Conservation (phyloP, 2,329 filamentous ascomycete species). For the Colletotrichum salicis region DNA sequence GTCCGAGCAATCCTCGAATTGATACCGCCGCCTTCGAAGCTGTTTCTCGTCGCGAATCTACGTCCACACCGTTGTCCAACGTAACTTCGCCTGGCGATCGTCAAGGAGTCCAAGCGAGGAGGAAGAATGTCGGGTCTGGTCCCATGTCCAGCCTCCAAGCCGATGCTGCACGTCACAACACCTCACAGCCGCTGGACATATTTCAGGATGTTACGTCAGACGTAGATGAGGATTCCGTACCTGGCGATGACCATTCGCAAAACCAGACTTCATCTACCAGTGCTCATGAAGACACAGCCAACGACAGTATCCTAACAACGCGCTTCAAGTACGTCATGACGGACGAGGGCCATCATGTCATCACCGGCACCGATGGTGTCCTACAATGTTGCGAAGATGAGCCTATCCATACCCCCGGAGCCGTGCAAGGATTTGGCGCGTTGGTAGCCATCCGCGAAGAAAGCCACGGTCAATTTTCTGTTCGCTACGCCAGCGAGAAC, state of each 20-base stretch:
- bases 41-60: constrained; percentile 14
- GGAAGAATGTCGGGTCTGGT: constrained; percentile 49
- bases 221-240: constrained; percentile 38
- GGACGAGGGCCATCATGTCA: constrained; percentile 81
- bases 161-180: constrained; percentile 54
- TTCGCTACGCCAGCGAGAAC: constrained; percentile 85
- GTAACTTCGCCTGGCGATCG: constrained; percentile 38
- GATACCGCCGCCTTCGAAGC: constrained; percentile 44
- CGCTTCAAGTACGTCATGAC: constrained; percentile 84
- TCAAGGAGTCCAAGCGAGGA: constrained; percentile 38
- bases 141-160: constrained; percentile 58
- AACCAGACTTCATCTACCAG: background rate
- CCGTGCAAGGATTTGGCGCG: constrained; percentile 82
- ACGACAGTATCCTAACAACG: constrained; percentile 64
- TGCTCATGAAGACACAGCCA: background rate
- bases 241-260: constrained; percentile 11
- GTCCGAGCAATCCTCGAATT: constrained; percentile 43
- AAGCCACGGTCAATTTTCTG: constrained; percentile 71
- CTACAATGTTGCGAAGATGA: constrained; percentile 90
- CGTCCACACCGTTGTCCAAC: constrained; percentile 15
- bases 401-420: constrained; percentile 87
- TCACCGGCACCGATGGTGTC: constrained; percentile 79
- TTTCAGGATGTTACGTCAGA: constrained; percentile 39
- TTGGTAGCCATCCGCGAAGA: constrained; percentile 80
- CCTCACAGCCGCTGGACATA: constrained; percentile 44